phyloP scores from a whole-genome alignment of 306 rosid species.

The Lathyrus tuberosus region DNA sequence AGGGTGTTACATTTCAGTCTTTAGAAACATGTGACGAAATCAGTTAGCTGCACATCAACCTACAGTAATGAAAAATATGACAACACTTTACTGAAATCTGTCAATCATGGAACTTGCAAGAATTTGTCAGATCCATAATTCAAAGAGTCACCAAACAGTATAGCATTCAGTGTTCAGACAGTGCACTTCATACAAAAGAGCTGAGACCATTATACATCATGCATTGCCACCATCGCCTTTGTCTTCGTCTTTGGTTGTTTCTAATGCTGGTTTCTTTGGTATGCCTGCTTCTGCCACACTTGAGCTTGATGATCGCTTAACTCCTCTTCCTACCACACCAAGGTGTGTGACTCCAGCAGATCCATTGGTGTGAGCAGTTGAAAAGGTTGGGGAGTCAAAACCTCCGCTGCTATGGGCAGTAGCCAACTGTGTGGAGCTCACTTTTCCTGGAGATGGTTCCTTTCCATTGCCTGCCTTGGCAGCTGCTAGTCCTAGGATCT shows the following conservation, averaged over 20 bases:
- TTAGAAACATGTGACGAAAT: constrained; percentile 20
- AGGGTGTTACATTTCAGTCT: background rate
- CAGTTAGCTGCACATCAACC: constrained; percentile 11
- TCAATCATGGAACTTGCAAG: constrained; percentile 25
- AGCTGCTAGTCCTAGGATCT: constrained; percentile 71
- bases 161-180: constrained; percentile 36
- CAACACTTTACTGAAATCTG: constrained; percentile 20
- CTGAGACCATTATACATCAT: constrained; percentile 44
- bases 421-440: constrained; percentile 66
- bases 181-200: constrained; percentile 32
- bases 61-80: constrained; percentile 17
- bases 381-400: constrained; percentile 81
- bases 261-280: constrained; percentile 63
- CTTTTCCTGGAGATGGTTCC: constrained; percentile 47
- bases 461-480: constrained; percentile 57
- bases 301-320: constrained; percentile 68
- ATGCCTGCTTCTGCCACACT: constrained; percentile 54
- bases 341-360: constrained; percentile 86
- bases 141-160: constrained; percentile 14
- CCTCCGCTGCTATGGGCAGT: constrained; percentile 61
- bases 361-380: constrained; percentile 82
- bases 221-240: constrained; percentile 56
- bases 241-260: constrained; percentile 60
- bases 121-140: constrained; percentile 34
- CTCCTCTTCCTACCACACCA: constrained; percentile 97